These are phyloP conservation scores for Roridomyces roridus DNA, from an alignment of 768 basidiomycete species.

Conservation along the genomic window DNA sequence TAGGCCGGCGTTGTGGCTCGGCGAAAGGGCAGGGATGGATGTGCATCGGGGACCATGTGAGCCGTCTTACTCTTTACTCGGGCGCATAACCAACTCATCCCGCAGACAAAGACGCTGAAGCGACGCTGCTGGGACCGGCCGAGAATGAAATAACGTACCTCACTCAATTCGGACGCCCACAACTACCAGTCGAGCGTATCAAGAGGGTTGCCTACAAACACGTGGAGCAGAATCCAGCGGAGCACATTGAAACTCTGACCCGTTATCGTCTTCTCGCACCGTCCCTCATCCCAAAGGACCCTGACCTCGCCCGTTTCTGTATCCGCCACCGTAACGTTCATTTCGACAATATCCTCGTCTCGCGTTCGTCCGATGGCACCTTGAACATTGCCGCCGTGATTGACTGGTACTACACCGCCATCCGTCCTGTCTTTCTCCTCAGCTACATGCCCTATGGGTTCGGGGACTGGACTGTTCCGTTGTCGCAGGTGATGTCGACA, in stretches of 20 bases:
- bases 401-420: constrained; percentile 63
- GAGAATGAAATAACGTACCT: constrained; percentile 57
- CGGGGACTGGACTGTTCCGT: no score
- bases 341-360: constrained; percentile 54
- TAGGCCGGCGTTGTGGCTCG: constrained; percentile 52
- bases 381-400: constrained; percentile 47
- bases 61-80: constrained; percentile 37
- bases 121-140: constrained; percentile 47
- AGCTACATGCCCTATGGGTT: constrained; percentile 49
- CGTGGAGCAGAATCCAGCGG: constrained; percentile 46
- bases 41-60: constrained; percentile 59
- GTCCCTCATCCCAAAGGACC: constrained; percentile 49
- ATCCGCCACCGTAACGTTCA: constrained; percentile 63
- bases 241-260: constrained; percentile 54
- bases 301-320: constrained; percentile 46
- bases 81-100: constrained; percentile 37
- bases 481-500: constrained; percentile 47
- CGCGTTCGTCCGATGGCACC: constrained; percentile 49
- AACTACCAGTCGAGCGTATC: constrained; percentile 46
- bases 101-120: constrained; percentile 52
- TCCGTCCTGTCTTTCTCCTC: constrained; percentile 60
- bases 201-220: constrained; percentile 54
- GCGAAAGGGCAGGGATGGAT: constrained; percentile 54
- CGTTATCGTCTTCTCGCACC: constrained; percentile 55
- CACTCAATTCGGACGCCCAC: constrained; percentile 51